Base-by-base conservation (phyloP, 2,329 filamentous ascomycete species). In the Ceratocystis destructans region DNA sequence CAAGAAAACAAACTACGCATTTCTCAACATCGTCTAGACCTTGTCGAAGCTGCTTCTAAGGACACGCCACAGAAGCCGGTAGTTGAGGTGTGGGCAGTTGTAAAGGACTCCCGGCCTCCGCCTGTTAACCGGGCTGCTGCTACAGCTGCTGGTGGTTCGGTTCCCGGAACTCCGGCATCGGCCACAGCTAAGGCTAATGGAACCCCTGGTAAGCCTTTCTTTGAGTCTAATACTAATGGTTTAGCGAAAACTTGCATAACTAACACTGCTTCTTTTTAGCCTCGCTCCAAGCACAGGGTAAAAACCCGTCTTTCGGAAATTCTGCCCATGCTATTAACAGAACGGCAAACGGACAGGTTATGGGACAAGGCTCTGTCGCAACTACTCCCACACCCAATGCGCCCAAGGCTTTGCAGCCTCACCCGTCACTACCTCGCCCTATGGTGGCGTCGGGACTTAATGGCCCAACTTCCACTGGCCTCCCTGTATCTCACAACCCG, bases 51-150 rank as follows among this genome's bases (percentile, higher is more conserved):
- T 61, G 92, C 93, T 12, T 90, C 88, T 0, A 82, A 81, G n/a
- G 88, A 96, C 61, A 96, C 92, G 0, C 93, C 93, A 0, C 81
- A 93, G 71, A 86, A 85, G 73, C 84, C 91, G 0, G 90, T 97
- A 3, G 83, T 79, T 8, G 91, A 96, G 75, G 92, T 96, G 0
- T 96, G 90, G 89, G 85, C 64, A 46, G 62, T 57, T 37, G 66
- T 65, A 20, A 67, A 69, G 66, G 63, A 67, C 28, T n/a, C 62
- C 2, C 59, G 62, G 64, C 62, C 70, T 46, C 68, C 71, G 31
- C 65, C 70, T 44, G 28, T 68, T 1, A 67, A 50, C 12, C 63
- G 67, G 59, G 37, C 68, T 37, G 50, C 67, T 10, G 5, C 20
- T 20, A n/a, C 53, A n/a, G 53, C 53, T 33, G 61, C 61, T 48